Percentiles rank a stretch among this genome's conserved stretches.
Evolutionary conservation across 192 early-diverging fungal species (phyloP).

Genomic region (Backusella luteola): DNA sequence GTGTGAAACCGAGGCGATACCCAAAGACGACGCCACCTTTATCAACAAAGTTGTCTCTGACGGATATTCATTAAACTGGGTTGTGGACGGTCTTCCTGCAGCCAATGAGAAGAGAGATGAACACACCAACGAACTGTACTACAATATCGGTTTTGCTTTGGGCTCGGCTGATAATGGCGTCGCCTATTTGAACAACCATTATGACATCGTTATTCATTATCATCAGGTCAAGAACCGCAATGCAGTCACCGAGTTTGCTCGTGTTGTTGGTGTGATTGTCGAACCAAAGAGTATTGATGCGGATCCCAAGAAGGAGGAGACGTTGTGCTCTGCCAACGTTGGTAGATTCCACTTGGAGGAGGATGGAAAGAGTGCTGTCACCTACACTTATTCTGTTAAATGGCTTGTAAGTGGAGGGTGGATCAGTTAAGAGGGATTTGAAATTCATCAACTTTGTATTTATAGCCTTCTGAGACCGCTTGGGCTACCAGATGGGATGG

Average conservation of each 20-base stretch:
- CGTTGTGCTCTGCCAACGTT: conserved; percentile 31
- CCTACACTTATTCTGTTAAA: conserved; percentile 63
- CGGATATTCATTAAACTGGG: conserved; percentile 78
- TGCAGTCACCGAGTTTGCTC: conserved; percentile 53
- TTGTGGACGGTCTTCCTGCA: conserved; percentile 92
- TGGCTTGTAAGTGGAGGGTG: conserved; percentile 48
- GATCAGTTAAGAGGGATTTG: neutral
- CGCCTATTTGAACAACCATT: conserved; percentile 81
- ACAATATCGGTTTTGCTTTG: conserved; percentile 80
- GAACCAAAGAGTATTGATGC: conserved; percentile 61
- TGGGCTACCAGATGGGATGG: conserved; percentile 88
- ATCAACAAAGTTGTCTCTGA: conserved; percentile 81
- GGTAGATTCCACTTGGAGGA: conserved; percentile 49
- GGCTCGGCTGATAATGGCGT: conserved; percentile 42
- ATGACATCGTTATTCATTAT: conserved; percentile 80
- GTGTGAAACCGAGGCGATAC: conserved; percentile 57
- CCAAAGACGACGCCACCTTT: conserved; percentile 76
- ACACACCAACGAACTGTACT: conserved; percentile 49
- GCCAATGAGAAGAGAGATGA: conserved; percentile 57
- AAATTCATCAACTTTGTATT: neutral
- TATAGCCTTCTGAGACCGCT: conserved; percentile 52
- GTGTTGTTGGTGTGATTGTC: conserved; percentile 89
- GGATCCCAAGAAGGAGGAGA: conserved; percentile 8
- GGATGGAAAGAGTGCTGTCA: conserved; percentile 44
- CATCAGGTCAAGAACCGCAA: conserved; percentile 53